These are phyloP conservation scores for Scedosporium apiospermum DNA, from an alignment of 2,329 filamentous ascomycete species.

Conservation along the genomic window DNA sequence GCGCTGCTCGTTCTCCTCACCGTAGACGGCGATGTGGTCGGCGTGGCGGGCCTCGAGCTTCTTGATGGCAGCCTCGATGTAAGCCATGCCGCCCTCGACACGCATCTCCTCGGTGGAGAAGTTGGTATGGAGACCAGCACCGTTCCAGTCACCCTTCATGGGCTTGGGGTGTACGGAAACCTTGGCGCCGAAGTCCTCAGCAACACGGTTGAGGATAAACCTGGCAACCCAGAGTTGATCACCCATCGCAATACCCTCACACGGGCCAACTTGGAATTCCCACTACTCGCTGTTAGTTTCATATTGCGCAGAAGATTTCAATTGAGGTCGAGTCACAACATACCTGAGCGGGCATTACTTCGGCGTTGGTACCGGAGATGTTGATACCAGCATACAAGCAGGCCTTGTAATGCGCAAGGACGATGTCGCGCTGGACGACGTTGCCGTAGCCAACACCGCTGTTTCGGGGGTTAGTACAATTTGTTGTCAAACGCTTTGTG, in stretches of 20 bases:
- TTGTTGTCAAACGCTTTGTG: not conserved
- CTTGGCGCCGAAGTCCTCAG: constrained; percentile 93
- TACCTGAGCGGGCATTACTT: constrained; percentile 80
- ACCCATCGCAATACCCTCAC: constrained; percentile 79
- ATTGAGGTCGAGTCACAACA: constrained; percentile 25
- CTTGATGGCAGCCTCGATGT: constrained; percentile 79
- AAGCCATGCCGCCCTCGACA: constrained; percentile 86
- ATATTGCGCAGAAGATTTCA: constrained; percentile 67
- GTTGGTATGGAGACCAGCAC: constrained; percentile 87
- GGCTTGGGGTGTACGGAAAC: constrained; percentile 95
- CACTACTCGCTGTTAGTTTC: not conserved
- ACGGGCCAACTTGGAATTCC: constrained; percentile 69
- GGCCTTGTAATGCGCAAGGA: constrained; percentile 56
- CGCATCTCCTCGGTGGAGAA: constrained; percentile 88
- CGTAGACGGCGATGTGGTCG: constrained; percentile 88
- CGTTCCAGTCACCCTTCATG: constrained; percentile 88
- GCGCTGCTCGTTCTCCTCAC: constrained; percentile 90
- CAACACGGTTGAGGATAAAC: constrained; percentile 78
- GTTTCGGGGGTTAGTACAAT: constrained; percentile 35
- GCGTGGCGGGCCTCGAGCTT: constrained; percentile 69
- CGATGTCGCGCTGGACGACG: constrained; percentile 96
- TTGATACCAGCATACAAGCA: constrained; percentile 77
- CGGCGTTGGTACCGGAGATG: constrained; percentile 97
- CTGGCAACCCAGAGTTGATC: constrained; percentile 88
- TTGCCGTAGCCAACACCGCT: constrained; percentile 87